Evolutionary conservation across 1,139 yeast genomes (phyloP), one percentile per base, ranked within the genome.

Genomic region (Kodamaea fungicola): DNA sequence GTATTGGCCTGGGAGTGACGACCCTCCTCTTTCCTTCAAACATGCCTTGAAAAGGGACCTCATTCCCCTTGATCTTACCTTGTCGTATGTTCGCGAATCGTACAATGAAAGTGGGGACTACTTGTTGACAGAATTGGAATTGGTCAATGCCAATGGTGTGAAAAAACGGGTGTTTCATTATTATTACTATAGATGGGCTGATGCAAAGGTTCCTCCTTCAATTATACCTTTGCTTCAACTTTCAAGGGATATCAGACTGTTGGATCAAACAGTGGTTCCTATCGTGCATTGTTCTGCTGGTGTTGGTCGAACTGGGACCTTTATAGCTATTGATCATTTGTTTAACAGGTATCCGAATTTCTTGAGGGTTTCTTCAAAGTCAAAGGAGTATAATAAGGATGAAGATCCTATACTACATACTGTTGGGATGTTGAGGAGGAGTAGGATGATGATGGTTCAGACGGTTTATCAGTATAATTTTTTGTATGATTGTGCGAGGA

Each of bases 271-370:
- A 39, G 47, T 22, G 35, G 47, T 56, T 0, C 77, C 77, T 2
- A 61, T 71, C 7, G 81, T 83, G 2, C 95, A 85, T 54, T 85
- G 95, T 50, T 83, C 92, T 2, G 95, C 95, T 0, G 95, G 95
- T 0, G 89, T 86, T 13, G 95, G 95, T 4, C 64, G 95, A 41
- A 79, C 94, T 0, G 95, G 95, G 1, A 84, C 94, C 0, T 85
- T 79, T 50, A 77, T 86, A 16, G 80, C 86, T 2, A 55, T 82
- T 35, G 90, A 85, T 52, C 76, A 79, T 46, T 59, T 78, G 26
- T 54, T 70, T 40, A 68, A 64, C 38, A 57, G 54, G 29, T 35
- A 40, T 31, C 39, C 27, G 28, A 35, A 10, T 30, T 45, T 40
- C 41, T 39, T 30, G 12, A 34, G 31, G 26, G 24, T 23, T 8